These are phyloP conservation scores for Panellus pusillus DNA, from an alignment of 768 basidiomycete genomes.

Conservation along the genomic window DNA sequence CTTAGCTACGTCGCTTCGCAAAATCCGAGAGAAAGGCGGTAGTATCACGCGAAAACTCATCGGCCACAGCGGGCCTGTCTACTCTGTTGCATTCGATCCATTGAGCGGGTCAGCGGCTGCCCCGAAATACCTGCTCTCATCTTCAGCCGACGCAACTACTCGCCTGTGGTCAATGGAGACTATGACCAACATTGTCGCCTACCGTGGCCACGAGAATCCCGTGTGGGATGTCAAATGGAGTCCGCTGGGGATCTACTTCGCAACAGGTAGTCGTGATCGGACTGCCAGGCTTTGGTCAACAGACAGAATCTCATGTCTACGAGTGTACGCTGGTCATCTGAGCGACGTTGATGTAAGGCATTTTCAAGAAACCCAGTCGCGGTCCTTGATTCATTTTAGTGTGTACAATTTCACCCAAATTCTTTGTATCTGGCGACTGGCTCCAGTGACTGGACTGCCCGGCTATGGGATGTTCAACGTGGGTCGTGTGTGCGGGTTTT, in stretches of 20 bases:
- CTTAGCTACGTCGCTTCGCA: conserved; percentile 57
- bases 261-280: conserved; percentile 89
- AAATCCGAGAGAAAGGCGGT: conserved; percentile 79
- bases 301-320: conserved; percentile 79
- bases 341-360: conserved; percentile 92
- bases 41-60: conserved; percentile 90
- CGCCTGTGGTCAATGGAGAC: conserved; percentile 97
- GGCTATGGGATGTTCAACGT: conserved; percentile 97
- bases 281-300: conserved; percentile 97
- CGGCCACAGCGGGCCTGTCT: conserved; percentile 96
- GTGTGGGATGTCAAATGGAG: conserved; percentile 99
- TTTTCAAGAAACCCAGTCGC: conserved; percentile 2
- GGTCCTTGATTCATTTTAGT: conserved; percentile 46
- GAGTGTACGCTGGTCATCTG: conserved; percentile 94
- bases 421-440: conserved; percentile 96
- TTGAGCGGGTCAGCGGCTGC: conserved; percentile 81
- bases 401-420: conserved; percentile 95
- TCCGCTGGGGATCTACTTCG: conserved; percentile 97
- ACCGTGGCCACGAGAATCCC: conserved; percentile 94
- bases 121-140: conserved; percentile 86
- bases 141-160: conserved; percentile 88
- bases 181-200: conserved; percentile 89
- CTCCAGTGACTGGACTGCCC: conserved; percentile 93
- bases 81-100: conserved; percentile 92
- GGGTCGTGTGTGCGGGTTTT: conserved; percentile 94